These are phyloP conservation scores for Penicillium herquei DNA, from an alignment of 495 filamentous ascomycete genomes.

Conservation along the genomic window DNA sequence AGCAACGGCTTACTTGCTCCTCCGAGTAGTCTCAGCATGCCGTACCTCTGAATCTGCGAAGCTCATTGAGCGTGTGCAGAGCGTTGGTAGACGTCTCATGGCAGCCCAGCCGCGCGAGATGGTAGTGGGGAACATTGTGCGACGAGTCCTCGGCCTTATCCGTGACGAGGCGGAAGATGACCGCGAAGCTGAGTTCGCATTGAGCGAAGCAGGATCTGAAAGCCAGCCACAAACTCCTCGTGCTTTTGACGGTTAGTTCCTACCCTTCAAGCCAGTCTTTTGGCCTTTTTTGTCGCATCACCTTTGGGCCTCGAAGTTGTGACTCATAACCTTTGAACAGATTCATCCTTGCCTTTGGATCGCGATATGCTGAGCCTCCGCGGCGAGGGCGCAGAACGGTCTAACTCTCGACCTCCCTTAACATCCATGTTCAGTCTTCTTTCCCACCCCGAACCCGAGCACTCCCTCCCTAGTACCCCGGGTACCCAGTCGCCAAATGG, in stretches of 20 bases:
- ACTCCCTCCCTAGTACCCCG: slow-evolving; percentile 46
- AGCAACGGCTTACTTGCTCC: slow-evolving; percentile 83
- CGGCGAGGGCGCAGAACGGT: slow-evolving; percentile 34
- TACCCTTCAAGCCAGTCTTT: not conserved
- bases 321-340: slow-evolving; percentile 23
- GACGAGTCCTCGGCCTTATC: slow-evolving; percentile 85
- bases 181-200: slow-evolving; percentile 62
- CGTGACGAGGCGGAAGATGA: slow-evolving; percentile 87
- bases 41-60: slow-evolving; percentile 67
- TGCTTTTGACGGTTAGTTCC: slow-evolving; percentile 34
- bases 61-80: slow-evolving; percentile 74
- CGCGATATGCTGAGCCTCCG: slow-evolving; percentile 32
- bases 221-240: slow-evolving; percentile 51
- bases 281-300: not conserved
- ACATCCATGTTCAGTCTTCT: slow-evolving; percentile 86
- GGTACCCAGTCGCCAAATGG: slow-evolving; percentile 41
- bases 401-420: slow-evolving; percentile 52
- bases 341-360: slow-evolving; percentile 32
- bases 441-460: slow-evolving; percentile 52
- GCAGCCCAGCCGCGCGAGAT: slow-evolving; percentile 84
- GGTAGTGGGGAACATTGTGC: slow-evolving; percentile 89
- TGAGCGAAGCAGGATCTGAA: slow-evolving; percentile 49
- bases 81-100: slow-evolving; percentile 69
- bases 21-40: slow-evolving; percentile 71
- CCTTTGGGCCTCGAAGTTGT: slow-evolving; percentile 12